Base-by-base conservation (phyloP, 164 flowering plant genomes). In the Sedum album region DNA sequence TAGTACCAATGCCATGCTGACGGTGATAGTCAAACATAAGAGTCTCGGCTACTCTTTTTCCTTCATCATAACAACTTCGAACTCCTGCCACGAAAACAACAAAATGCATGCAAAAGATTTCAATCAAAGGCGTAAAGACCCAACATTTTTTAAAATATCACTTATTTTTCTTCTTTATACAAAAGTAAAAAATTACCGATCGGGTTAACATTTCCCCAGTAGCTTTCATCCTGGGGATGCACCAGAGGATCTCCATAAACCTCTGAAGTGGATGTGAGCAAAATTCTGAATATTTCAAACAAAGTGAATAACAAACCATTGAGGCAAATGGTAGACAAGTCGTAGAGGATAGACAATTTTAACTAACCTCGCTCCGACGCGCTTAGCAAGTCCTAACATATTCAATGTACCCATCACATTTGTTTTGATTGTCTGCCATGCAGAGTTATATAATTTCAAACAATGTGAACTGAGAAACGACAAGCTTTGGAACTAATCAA, bases 141-240 rank as follows among this genome's bases (percentile, higher is more conserved):
- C n/a, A n/a, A n/a, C n/a, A n/a, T n/a, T n/a, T n/a, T n/a, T n/a
- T n/a, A n/a, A n/a, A n/a, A n/a, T n/a, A n/a, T n/a, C n/a, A n/a
- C n/a, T n/a, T n/a, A n/a, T n/a, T n/a, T n/a, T n/a, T n/a, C n/a
- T n/a, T n/a, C 28, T 23, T 21, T 20, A n/a, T 20, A 57, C 33
- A 35, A 7, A 35, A 35, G 3, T 7, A 35, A 11, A 28, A 70
- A 71, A 68, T 8, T 82, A 89, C 97, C 98, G 61, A 92, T 92
- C 18, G 98, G 98, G 76, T 92, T 92, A 31, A 92, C 98, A 82
- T 92, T 92, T 70, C 98, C 98, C 98, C 98, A 92, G 51, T 92
- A 92, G 70, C 81, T 85, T 70, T 92, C 98, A 21, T 70, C 76
- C 62, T 92, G 98, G 38, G 98, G 98, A 77, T 92, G 98, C 74